Percentiles rank a stretch among this genome's conserved stretches.
phyloP scores from a whole-genome alignment of 495 filamentous ascomycete genomes.

The Rhizodiscina lignyota region DNA sequence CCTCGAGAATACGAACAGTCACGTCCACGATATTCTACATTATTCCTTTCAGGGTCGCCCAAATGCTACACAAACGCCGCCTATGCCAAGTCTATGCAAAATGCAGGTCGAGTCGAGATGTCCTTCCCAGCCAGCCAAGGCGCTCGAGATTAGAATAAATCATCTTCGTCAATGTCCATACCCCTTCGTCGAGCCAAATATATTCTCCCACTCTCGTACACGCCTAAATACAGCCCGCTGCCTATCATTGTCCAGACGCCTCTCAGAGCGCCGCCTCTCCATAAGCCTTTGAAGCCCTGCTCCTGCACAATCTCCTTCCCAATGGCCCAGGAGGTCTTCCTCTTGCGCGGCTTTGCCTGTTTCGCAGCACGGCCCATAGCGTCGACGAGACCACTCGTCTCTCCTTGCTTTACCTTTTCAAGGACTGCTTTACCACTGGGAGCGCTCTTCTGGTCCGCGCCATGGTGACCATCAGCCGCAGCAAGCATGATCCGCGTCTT shows the following conservation, averaged over 20 bases:
- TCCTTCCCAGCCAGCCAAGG: no score
- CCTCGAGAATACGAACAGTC: no score
- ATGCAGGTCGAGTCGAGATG: no score
- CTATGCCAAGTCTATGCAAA: no score
- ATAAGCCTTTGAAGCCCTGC: constrained; percentile 55
- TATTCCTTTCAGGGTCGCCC: no score
- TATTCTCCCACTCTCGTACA: constrained; percentile 64
- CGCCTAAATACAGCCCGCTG: constrained; percentile 68
- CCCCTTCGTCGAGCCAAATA: constrained; percentile 43
- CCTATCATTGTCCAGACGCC: constrained; percentile 68
- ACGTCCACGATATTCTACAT: no score
- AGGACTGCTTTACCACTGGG: constrained; percentile 8
- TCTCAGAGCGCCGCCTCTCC: constrained; percentile 58
- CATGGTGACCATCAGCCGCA: constrained; percentile 28
- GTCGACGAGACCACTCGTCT: constrained; percentile 11
- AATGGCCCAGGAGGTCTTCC: constrained; percentile 33
- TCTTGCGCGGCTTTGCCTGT: constrained; percentile 13
- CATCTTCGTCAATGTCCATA: constrained; percentile 13
- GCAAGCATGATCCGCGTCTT: constrained; percentile 58
- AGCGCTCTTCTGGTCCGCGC: constrained; percentile 9
- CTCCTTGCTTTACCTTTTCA: no score
- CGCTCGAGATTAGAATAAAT: constrained; percentile 10
- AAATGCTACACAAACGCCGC: no score
- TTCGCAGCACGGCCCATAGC: constrained; percentile 16
- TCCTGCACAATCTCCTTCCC: constrained; percentile 42